A percentile compares a stretch with the other conserved stretches of the same genome.
Conservation (phyloP, 306 rosid genomes). For the Neltuma alba region DNA sequence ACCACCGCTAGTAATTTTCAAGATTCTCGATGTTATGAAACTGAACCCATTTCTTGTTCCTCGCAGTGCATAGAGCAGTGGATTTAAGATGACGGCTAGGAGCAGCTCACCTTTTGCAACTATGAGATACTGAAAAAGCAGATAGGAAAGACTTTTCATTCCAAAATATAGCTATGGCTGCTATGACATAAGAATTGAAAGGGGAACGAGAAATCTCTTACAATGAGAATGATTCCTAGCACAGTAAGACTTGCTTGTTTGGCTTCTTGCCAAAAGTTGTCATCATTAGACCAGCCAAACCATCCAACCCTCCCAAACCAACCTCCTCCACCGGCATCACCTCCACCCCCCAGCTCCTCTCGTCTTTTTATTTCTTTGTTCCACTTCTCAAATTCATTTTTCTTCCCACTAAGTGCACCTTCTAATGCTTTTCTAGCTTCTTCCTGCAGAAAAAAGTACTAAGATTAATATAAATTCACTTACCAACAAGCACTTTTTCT, state of each 20-base stretch:
- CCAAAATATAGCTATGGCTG: background rate
- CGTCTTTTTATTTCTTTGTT: slow-evolving; percentile 83
- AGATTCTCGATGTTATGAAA: slow-evolving; percentile 56
- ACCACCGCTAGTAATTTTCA: slow-evolving; percentile 40
- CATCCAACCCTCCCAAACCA: slow-evolving; percentile 91
- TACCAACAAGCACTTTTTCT: background rate
- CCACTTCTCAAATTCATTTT: slow-evolving; percentile 87
- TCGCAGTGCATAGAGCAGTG: slow-evolving; percentile 75
- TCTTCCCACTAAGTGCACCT: slow-evolving; percentile 94
- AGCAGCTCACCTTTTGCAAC: slow-evolving; percentile 79
- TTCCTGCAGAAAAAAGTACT: slow-evolving; percentile 55
- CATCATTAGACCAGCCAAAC: slow-evolving; percentile 93
- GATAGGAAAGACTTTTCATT: background rate
- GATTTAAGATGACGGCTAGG: slow-evolving; percentile 81
- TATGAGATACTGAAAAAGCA: slow-evolving; percentile 69
- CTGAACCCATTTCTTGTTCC: slow-evolving; percentile 77
- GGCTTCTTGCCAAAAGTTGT: slow-evolving; percentile 89
- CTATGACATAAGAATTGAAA: slow-evolving; percentile 18
- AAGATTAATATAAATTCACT: background rate
- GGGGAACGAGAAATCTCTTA: slow-evolving; percentile 45
- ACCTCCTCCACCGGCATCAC: slow-evolving; percentile 84
- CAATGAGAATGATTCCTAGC: slow-evolving; percentile 69
- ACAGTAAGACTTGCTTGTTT: slow-evolving; percentile 74
- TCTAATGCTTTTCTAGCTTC: slow-evolving; percentile 94
- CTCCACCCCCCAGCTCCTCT: slow-evolving; percentile 86